Evolutionary conservation across 352 stramenopile species (phyloP).

Genomic region (Globisporangium uncinulatum): DNA sequence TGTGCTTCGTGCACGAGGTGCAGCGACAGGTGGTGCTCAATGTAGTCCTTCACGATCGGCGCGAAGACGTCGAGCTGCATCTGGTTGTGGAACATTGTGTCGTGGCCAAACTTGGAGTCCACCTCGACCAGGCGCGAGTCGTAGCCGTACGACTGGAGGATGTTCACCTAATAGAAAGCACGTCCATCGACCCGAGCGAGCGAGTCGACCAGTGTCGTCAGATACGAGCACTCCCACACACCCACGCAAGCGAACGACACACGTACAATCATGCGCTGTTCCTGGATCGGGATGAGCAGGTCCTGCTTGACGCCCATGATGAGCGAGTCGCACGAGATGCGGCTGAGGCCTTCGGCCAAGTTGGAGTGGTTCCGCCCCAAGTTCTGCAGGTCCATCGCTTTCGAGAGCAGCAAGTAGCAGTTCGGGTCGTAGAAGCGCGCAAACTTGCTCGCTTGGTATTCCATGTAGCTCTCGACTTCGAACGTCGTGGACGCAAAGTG

Average conservation of each 20-base stretch:
- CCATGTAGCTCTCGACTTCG: constrained; percentile 89
- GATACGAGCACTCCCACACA: too few relatives aligned
- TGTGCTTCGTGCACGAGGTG: constrained; percentile 62
- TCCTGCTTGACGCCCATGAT: constrained; percentile 84
- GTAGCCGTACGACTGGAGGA: constrained; percentile 71
- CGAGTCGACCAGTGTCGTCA: neutral
- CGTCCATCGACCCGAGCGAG: neutral
- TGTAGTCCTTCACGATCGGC: constrained; percentile 57
- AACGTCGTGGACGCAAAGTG: constrained; percentile 80
- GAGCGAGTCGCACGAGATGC: constrained; percentile 59
- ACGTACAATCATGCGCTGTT: constrained; percentile 69
- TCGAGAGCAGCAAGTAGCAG: constrained; percentile 86
- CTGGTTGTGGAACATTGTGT: constrained; percentile 82
- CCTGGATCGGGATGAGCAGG: constrained; percentile 75
- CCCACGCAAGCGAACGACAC: neutral
- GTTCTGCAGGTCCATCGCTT: constrained; percentile 85
- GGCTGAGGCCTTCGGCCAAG: constrained; percentile 63
- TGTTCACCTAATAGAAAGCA: constrained; percentile 32
- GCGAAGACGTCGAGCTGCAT: constrained; percentile 79
- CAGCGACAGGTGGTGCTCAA: constrained; percentile 54
- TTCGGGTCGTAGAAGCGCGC: constrained; percentile 81
- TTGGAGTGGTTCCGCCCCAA: constrained; percentile 63
- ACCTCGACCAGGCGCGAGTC: constrained; percentile 64
- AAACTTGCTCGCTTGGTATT: constrained; percentile 87
- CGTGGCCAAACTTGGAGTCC: constrained; percentile 84